Percentiles rank a stretch among this genome's conserved stretches.
phyloP scores from a whole-genome alignment of 208 protist genomes.

The Acanthamoeba lenticulata region DNA sequence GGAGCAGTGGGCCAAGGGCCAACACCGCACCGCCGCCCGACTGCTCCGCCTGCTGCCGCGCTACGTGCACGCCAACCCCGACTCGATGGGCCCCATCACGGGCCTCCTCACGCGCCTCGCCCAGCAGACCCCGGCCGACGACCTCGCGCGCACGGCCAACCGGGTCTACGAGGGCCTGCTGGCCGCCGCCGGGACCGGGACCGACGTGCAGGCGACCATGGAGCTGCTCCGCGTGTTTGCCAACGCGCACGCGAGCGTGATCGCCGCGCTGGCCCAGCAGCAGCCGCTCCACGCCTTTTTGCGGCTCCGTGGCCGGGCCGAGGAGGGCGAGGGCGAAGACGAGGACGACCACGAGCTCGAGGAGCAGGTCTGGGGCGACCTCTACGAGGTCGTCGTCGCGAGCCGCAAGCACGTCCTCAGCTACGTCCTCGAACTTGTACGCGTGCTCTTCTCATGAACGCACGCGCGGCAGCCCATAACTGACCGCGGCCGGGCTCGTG shows the following conservation, averaged over 20 bases:
- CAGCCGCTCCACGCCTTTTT: slow-evolving; percentile 6
- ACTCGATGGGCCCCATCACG: neutral
- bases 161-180: neutral
- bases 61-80: neutral
- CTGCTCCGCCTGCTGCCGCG: neutral
- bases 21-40: neutral
- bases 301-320: neutral
- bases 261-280: neutral
- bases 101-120: neutral
- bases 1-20: neutral
- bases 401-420: neutral
- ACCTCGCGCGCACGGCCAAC: neutral
- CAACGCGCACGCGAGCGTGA: neutral
- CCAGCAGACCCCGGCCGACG: neutral
- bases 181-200: too few species aligned
- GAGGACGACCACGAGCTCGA: neutral
- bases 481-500: too few species aligned
- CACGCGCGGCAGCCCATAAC: too few species aligned
- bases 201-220: neutral
- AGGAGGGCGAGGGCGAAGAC: neutral
- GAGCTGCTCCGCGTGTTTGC: neutral
- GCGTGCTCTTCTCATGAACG: neutral
- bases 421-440: neutral
- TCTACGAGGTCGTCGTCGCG: neutral
- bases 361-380: neutral